Conservation (phyloP, 1,284 basidiomycete species). For the Agroathelia rolfsii region DNA sequence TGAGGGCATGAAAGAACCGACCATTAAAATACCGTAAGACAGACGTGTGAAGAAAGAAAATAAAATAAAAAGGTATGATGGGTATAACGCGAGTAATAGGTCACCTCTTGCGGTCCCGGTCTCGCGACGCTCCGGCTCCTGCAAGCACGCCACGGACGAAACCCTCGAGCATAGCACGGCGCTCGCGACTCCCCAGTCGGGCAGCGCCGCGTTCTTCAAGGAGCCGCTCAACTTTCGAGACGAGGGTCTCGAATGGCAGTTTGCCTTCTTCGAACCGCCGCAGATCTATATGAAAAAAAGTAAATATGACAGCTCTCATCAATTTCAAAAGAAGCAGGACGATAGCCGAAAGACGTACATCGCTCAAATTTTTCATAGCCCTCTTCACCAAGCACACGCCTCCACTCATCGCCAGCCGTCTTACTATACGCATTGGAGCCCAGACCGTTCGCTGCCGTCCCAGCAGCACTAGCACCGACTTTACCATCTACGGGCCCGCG, state of each 20-base stretch:
- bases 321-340: conserved; percentile 7
- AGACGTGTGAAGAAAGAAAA: too few species aligned
- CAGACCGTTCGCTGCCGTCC: conserved; percentile 21
- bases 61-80: too few species aligned
- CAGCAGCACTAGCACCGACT: conserved; percentile 14
- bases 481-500: conserved; percentile 8
- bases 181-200: too few species aligned
- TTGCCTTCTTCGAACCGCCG: conserved; percentile 59
- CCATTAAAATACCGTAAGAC: too few species aligned
- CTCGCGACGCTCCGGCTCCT: too few species aligned
- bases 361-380: conserved; percentile 58
- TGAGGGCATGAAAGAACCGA: too few species aligned
- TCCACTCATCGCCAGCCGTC: conserved; percentile 27
- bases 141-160: conserved; percentile 59
- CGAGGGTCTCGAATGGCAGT: conserved; percentile 66
- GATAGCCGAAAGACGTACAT: conserved; percentile 35
- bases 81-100: too few species aligned
- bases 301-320: conserved; percentile 5
- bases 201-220: background rate
- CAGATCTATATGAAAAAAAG: conserved; percentile 19
- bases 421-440: conserved; percentile 21
- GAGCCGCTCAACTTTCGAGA: background rate
- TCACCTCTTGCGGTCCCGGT: too few species aligned
- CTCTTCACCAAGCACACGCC: conserved; percentile 41
- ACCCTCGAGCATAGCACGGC: conserved; percentile 42